These are phyloP conservation scores for Lactarius sp. DNA, from an alignment of 768 basidiomycete genomes.

Conservation along the genomic window DNA sequence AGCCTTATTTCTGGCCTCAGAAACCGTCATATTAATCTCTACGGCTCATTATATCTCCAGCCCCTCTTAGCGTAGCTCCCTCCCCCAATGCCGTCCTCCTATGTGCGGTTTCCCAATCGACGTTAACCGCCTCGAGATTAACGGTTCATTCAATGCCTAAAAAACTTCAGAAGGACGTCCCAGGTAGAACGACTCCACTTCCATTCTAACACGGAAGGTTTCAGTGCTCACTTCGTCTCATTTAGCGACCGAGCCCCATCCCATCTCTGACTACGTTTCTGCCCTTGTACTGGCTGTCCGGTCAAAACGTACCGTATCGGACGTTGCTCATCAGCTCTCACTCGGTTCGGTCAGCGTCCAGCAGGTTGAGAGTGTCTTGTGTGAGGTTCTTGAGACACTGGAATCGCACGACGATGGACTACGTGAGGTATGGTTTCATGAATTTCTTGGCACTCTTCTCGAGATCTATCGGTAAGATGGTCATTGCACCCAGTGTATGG, in stretches of 20 bases:
- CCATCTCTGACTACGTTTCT: constrained; percentile 20
- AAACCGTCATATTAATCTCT: background rate
- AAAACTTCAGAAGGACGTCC: background rate
- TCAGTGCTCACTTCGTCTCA: constrained; percentile 1
- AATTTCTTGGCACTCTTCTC: constrained; percentile 46
- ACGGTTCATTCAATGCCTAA: constrained; percentile 21
- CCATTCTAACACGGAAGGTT: background rate
- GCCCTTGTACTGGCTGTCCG: constrained; percentile 42
- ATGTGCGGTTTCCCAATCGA: constrained; percentile 42
- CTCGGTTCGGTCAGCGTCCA: constrained; percentile 37
- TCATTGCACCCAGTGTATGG: background rate
- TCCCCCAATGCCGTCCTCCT: constrained; percentile 60
- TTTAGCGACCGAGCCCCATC: constrained; percentile 18
- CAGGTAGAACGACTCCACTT: constrained; percentile 24
- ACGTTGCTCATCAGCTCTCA: constrained; percentile 55
- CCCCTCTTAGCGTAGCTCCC: constrained; percentile 48
- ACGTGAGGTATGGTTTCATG: constrained; percentile 41
- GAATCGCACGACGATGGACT: constrained; percentile 41
- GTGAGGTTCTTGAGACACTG: constrained; percentile 42
- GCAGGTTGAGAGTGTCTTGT: constrained; percentile 45
- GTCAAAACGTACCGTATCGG: constrained; percentile 49
- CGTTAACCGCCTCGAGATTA: constrained; percentile 14
- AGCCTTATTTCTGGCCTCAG: background rate
- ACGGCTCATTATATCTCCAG: constrained; percentile 34
- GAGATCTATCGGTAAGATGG: constrained; percentile 36